phyloP scores from a whole-genome alignment of 306 rosid genomes.

The Vigna hirtella region DNA sequence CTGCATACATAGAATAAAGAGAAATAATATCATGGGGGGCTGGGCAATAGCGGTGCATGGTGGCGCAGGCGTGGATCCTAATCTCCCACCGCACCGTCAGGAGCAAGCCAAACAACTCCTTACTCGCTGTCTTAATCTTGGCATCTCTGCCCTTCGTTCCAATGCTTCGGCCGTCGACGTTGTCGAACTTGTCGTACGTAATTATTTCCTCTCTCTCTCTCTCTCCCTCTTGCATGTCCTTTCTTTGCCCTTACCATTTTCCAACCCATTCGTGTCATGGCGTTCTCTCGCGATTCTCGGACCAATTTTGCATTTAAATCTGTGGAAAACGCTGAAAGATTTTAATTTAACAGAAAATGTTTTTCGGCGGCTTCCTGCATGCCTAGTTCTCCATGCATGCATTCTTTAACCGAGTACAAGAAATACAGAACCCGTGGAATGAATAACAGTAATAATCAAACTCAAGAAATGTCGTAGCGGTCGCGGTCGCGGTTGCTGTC shows the following conservation, averaged over 20 bases:
- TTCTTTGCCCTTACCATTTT: background rate
- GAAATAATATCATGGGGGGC: constrained; percentile 54
- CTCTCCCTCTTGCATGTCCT: background rate
- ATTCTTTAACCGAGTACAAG: background rate
- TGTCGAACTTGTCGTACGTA: constrained; percentile 89
- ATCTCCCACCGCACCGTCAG: constrained; percentile 82
- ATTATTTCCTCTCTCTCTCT: background rate
- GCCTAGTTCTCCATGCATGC: background rate
- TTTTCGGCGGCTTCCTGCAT: background rate
- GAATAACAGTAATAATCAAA: too few species aligned
- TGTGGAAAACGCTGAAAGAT: background rate
- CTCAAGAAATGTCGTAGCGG: too few species aligned
- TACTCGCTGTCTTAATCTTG: constrained; percentile 81
- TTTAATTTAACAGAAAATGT: too few species aligned
- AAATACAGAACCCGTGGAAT: too few species aligned
- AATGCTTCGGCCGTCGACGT: constrained; percentile 80
- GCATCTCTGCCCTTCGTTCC: constrained; percentile 79
- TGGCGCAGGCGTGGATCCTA: constrained; percentile 99
- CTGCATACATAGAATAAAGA: background rate
- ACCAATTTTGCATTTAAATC: too few species aligned
- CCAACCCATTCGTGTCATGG: background rate
- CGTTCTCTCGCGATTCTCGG: too few species aligned
- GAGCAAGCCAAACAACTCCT: constrained; percentile 88
- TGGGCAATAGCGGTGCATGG: constrained; percentile 99
- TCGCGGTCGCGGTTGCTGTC: too few species aligned